Percentiles rank a stretch among this genome's conserved stretches.
phyloP scores from a whole-genome alignment of 495 filamentous ascomycete species.

The Tricharina praecox region DNA sequence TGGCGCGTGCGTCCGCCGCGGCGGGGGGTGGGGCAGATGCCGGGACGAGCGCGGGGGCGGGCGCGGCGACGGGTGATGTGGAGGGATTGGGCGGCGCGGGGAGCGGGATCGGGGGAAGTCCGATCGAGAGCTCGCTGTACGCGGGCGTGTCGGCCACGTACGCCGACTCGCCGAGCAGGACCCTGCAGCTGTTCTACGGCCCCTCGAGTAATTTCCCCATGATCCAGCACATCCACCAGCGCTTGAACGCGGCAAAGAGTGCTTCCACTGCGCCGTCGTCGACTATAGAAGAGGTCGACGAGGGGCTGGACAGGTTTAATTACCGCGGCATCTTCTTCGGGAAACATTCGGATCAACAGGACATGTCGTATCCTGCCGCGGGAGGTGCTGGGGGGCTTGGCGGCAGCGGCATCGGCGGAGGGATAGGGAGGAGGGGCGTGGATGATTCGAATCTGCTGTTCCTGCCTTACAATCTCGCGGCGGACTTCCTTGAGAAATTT shows the following conservation, averaged over 20 bases:
- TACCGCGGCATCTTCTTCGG: constrained; percentile 3
- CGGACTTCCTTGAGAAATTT: background rate
- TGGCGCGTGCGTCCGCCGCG: background rate
- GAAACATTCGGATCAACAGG: constrained; percentile 3
- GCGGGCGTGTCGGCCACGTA: constrained; percentile 3
- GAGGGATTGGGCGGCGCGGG: too few species aligned
- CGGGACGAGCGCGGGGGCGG: too few species aligned
- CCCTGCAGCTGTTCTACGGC: constrained; percentile 5
- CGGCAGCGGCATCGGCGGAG: too few species aligned
- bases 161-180: background rate
- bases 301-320: constrained; percentile 4
- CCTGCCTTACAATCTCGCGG: background rate
- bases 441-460: constrained; percentile 3
- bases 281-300: background rate
- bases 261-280: background rate
- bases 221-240: constrained; percentile 5
- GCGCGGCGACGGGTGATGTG: too few species aligned
- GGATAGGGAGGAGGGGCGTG: too few species aligned
- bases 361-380: background rate
- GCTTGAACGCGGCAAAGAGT: background rate
- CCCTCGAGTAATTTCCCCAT: constrained; percentile 3
- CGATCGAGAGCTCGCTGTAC: constrained; percentile 2
- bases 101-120: too few species aligned
- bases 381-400: background rate
- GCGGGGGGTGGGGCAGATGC: too few species aligned